These are phyloP conservation scores for Mycena capillaripes DNA, from an alignment of 768 basidiomycete species.

Conservation along the genomic window DNA sequence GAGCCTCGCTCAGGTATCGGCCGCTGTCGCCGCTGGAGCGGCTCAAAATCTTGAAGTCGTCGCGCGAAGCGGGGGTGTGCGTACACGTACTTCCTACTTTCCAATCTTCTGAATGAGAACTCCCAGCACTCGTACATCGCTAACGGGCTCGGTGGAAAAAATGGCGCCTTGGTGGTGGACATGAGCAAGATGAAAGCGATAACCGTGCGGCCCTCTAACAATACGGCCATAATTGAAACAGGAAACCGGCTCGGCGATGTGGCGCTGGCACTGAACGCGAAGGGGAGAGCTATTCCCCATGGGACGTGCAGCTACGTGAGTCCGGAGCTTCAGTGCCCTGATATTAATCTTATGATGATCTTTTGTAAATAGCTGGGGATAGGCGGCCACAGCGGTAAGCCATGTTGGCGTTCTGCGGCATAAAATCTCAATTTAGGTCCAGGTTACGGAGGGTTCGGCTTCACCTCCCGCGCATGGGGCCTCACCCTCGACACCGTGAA, in stretches of 20 bases:
- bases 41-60: constrained; percentile 52
- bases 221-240: constrained; percentile 56
- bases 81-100: constrained; percentile 27
- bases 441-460: constrained; percentile 64
- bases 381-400: constrained; percentile 62
- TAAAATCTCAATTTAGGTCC: not conserved
- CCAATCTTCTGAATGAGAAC: not conserved
- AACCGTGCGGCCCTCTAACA: constrained; percentile 48
- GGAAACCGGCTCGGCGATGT: constrained; percentile 65
- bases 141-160: constrained; percentile 60
- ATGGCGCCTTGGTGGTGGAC: constrained; percentile 63
- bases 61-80: constrained; percentile 61
- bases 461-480: constrained; percentile 64
- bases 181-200: constrained; percentile 56
- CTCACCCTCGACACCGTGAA: constrained; percentile 62
- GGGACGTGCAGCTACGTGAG: constrained; percentile 64
- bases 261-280: constrained; percentile 52
- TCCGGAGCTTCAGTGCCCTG: not conserved
- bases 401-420: not conserved
- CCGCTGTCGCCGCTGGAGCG: constrained; percentile 52
- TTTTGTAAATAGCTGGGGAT: constrained; percentile 51
- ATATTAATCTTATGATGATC: not conserved
- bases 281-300: constrained; percentile 63
- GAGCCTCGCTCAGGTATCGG: constrained; percentile 50
- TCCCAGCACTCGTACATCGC: constrained; percentile 64